phyloP scores from a whole-genome alignment of 192 early-diverging fungal species.

The Spinellus fusiger region DNA sequence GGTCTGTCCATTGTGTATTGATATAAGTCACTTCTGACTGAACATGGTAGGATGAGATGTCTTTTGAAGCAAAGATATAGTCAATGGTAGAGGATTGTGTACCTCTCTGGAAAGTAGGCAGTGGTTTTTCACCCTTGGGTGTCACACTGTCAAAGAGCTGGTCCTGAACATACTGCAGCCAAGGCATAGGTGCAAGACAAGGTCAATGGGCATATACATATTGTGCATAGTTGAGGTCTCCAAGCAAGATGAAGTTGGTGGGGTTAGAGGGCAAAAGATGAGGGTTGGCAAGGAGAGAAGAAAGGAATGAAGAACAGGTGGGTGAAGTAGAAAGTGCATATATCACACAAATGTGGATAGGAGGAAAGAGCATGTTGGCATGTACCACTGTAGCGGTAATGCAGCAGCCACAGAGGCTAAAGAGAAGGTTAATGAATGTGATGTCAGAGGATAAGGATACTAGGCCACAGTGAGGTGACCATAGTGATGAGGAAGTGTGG shows the following conservation, averaged over 20 bases:
- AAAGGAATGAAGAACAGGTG: neutral
- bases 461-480: slow-evolving; percentile 1
- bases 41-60: neutral
- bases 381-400: neutral
- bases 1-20: neutral
- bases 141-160: neutral
- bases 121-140: neutral
- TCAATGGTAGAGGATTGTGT: slow-evolving; percentile 14
- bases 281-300: neutral
- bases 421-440: neutral
- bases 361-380: neutral
- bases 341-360: neutral
- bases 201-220: neutral
- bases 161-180: neutral
- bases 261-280: neutral
- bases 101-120: neutral
- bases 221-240: slow-evolving; percentile 5
- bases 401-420: neutral
- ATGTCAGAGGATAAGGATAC: neutral
- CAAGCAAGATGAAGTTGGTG: neutral
- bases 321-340: neutral
- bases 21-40: neutral
- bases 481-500: neutral
- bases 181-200: neutral
- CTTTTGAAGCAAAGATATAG: slow-evolving; percentile 15